Conservation (phyloP, 140 eudicot species). For the Flaveria floridana region DNA sequence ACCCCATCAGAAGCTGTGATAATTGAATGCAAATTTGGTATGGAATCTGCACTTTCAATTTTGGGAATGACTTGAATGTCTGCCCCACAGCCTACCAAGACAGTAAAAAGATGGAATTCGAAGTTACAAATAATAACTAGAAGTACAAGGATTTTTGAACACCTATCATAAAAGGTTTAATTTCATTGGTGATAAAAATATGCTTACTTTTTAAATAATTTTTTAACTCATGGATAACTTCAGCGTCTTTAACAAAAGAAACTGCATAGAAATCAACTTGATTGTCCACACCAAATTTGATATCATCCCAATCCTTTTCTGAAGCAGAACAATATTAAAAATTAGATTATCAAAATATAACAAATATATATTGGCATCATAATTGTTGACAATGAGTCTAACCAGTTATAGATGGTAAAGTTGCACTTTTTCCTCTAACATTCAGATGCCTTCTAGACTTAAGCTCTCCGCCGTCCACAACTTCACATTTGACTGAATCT, state of each 20-base stretch:
- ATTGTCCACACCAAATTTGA: constrained; percentile 97
- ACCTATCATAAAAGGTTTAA: neutral
- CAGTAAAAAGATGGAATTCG: neutral
- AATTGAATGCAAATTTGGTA: constrained; percentile 88
- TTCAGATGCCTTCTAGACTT: constrained; percentile 91
- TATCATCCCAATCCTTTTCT: constrained; percentile 99
- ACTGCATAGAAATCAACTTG: constrained; percentile 96
- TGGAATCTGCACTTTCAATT: constrained; percentile 97
- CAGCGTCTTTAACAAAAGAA: constrained; percentile 96
- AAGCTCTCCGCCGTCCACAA: constrained; percentile 97
- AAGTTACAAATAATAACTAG: constrained; percentile 14
- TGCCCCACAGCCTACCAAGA: constrained; percentile 69
- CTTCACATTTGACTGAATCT: constrained; percentile 93
- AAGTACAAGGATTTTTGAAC: constrained; percentile 2
- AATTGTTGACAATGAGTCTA: constrained; percentile 29
- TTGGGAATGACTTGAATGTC: constrained; percentile 93
- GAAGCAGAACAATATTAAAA: constrained; percentile 32
- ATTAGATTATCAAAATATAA: constrained; percentile 11
- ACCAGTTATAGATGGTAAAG: constrained; percentile 96
- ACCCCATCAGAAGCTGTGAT: constrained; percentile 98
- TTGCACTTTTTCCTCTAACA: constrained; percentile 97
- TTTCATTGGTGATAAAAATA: neutral
- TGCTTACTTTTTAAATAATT: constrained; percentile 73
- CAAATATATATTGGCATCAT: neutral
- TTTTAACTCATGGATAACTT: constrained; percentile 90